Percentiles rank a stretch among this genome's conserved stretches.
phyloP scores from a whole-genome alignment of 352 stramenopile species.

The Halophytophthora polymorphica region DNA sequence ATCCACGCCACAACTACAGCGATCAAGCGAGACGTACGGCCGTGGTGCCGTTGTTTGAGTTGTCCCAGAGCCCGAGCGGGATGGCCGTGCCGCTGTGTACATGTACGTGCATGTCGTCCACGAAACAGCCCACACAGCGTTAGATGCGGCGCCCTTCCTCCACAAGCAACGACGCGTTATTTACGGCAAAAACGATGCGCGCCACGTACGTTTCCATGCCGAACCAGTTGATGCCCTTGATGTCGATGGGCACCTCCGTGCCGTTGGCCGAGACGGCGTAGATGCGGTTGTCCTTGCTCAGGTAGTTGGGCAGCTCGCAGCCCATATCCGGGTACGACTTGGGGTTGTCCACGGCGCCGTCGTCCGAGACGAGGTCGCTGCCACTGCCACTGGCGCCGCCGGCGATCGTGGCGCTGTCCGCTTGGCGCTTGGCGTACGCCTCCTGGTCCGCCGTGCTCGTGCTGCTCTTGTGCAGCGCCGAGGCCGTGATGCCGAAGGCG shows the following conservation, averaged over 20 bases:
- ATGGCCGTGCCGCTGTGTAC: conserved; percentile 40
- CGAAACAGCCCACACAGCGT: background rate
- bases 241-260: conserved; percentile 45
- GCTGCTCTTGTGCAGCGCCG: conserved; percentile 18
- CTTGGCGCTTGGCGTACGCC: conserved; percentile 24
- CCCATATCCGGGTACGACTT: conserved; percentile 64
- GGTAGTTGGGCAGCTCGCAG: conserved; percentile 66
- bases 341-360: conserved; percentile 66
- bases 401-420: conserved; percentile 16
- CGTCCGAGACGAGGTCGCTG: conserved; percentile 57
- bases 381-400: conserved; percentile 20
- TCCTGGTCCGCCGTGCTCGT: conserved; percentile 13
- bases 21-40: conserved; percentile 22
- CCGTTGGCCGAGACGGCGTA: conserved; percentile 51
- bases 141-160: too few species aligned
- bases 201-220: conserved; percentile 64
- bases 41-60: conserved; percentile 65
- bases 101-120: background rate
- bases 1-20: too few species aligned
- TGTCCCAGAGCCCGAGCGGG: conserved; percentile 70
- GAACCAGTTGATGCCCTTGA: conserved; percentile 83
- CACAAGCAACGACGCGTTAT: background rate
- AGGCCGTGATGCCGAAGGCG: conserved; percentile 27
- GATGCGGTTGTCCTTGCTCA: conserved; percentile 66
- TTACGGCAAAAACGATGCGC: too few species aligned